These are phyloP conservation scores for Solidago caesia DNA, from an alignment of 129 eudicot genomes.

Conservation along the genomic window DNA sequence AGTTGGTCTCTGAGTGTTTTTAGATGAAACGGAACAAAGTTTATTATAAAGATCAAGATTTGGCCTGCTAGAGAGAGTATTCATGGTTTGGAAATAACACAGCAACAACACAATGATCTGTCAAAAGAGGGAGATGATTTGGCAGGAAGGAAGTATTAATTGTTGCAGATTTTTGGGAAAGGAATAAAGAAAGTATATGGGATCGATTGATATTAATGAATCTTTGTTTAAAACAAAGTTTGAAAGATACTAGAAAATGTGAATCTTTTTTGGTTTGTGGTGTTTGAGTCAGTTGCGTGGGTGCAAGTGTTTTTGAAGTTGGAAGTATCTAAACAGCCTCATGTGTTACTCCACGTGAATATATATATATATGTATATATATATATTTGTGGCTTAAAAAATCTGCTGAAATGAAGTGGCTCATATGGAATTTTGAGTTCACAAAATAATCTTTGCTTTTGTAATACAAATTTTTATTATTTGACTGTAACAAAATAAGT, in stretches of 20 bases:
- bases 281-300: slow-evolving; percentile 36
- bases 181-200: not conserved
- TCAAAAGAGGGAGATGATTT: not conserved
- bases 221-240: slow-evolving; percentile 8
- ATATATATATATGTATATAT: no score
- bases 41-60: slow-evolving; percentile 44
- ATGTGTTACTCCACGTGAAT: slow-evolving; percentile 37
- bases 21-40: slow-evolving; percentile 37
- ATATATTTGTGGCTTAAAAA: slow-evolving; percentile 13
- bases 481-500: no score
- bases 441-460: not conserved
- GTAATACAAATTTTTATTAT: not conserved
- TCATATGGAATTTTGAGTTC: not conserved
- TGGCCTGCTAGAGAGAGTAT: slow-evolving; percentile 32
- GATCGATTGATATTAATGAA: slow-evolving; percentile 19
- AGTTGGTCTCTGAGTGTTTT: slow-evolving; percentile 40
- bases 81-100: slow-evolving; percentile 29
- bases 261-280: slow-evolving; percentile 41
- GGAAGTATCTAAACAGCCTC: slow-evolving; percentile 39
- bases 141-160: not conserved
- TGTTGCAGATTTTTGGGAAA: not conserved
- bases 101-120: no score
- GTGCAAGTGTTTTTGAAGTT: slow-evolving; percentile 7
- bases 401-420: not conserved
- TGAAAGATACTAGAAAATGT: slow-evolving; percentile 18